Evolutionary conservation across 1,284 basidiomycete species (phyloP).

Genomic region (Trametes polyzona): DNA sequence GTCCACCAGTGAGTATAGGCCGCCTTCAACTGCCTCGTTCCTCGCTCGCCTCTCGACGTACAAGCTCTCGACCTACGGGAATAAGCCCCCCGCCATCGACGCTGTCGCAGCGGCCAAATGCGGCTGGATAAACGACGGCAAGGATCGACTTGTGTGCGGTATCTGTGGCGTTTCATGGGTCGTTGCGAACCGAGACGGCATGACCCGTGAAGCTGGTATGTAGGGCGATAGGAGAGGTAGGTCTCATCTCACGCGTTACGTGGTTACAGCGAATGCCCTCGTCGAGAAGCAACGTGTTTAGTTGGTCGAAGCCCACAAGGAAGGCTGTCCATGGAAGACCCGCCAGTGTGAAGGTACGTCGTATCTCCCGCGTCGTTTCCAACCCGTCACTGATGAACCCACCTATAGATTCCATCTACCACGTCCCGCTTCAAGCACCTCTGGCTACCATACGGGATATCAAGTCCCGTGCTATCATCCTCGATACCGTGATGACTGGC

Average conservation of each 20-base stretch:
- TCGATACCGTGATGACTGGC: slow-evolving; percentile 56
- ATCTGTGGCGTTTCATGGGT: slow-evolving; percentile 76
- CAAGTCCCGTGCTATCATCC: slow-evolving; percentile 53
- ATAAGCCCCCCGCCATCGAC: slow-evolving; percentile 72
- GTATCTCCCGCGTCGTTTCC: background rate
- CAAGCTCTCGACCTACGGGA: slow-evolving; percentile 76
- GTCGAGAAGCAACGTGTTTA: slow-evolving; percentile 70
- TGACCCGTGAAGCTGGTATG: slow-evolving; percentile 77
- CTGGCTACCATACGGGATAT: slow-evolving; percentile 60
- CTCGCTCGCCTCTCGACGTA: slow-evolving; percentile 73
- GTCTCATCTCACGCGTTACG: slow-evolving; percentile 25
- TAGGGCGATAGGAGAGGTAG: slow-evolving; percentile 32
- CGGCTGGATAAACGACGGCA: slow-evolving; percentile 80
- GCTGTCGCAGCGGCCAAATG: slow-evolving; percentile 78
- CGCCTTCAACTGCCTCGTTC: slow-evolving; percentile 74
- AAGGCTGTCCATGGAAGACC: slow-evolving; percentile 80
- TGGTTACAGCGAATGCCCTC: slow-evolving; percentile 57
- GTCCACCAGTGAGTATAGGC: slow-evolving; percentile 67
- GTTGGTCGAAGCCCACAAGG: slow-evolving; percentile 72
- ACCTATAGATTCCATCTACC: slow-evolving; percentile 71
- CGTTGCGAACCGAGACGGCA: slow-evolving; percentile 62
- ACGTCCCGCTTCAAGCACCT: slow-evolving; percentile 71
- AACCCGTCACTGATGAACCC: background rate
- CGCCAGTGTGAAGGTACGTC: slow-evolving; percentile 75
- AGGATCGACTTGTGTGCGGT: slow-evolving; percentile 73